phyloP scores from a whole-genome alignment of 2,329 filamentous ascomycete genomes.

The Colletotrichum eleusines region DNA sequence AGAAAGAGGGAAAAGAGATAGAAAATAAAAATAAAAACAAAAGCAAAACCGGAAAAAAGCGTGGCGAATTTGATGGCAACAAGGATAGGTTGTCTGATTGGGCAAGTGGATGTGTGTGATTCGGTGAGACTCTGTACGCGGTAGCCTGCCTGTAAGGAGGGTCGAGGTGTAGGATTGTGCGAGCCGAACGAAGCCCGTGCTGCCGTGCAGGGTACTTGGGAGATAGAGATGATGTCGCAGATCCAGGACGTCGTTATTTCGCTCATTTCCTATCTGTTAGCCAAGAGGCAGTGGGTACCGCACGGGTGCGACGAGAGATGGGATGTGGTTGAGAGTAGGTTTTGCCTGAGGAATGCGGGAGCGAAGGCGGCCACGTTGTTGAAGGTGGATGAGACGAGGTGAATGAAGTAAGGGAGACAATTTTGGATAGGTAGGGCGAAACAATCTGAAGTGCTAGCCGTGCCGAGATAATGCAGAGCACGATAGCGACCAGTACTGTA shows the following conservation, averaged over 20 bases:
- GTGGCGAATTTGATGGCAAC: slow-evolving; percentile 30
- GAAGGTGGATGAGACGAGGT: slow-evolving; percentile 1
- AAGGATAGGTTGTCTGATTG: slow-evolving; percentile 34
- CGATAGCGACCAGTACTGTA: background rate
- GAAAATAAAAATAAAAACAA: no score
- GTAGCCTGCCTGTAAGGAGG: background rate
- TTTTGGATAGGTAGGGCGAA: slow-evolving; percentile 7
- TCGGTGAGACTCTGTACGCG: slow-evolving; percentile 32
- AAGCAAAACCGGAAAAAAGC: no score
- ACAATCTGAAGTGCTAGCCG: slow-evolving; percentile 15
- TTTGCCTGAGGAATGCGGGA: slow-evolving; percentile 27
- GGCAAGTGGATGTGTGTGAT: slow-evolving; percentile 23
- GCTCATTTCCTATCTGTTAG: slow-evolving; percentile 16
- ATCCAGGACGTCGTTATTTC: slow-evolving; percentile 38
- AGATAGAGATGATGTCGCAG: slow-evolving; percentile 23
- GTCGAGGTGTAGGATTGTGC: slow-evolving; percentile 12
- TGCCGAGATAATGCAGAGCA: background rate
- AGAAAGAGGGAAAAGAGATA: slow-evolving; percentile 33
- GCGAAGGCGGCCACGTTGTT: slow-evolving; percentile 22
- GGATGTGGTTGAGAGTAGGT: slow-evolving; percentile 29
- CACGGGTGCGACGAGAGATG: slow-evolving; percentile 1
- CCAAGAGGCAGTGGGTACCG: background rate
- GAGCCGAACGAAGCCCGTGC: background rate
- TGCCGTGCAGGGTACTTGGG: slow-evolving; percentile 24
- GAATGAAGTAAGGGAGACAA: background rate